A percentile compares a stretch with the other conserved stretches of the same genome.
These are phyloP conservation scores for Colletotrichum kahawae DNA, from an alignment of 2,329 filamentous ascomycete genomes.

Conservation along the genomic window DNA sequence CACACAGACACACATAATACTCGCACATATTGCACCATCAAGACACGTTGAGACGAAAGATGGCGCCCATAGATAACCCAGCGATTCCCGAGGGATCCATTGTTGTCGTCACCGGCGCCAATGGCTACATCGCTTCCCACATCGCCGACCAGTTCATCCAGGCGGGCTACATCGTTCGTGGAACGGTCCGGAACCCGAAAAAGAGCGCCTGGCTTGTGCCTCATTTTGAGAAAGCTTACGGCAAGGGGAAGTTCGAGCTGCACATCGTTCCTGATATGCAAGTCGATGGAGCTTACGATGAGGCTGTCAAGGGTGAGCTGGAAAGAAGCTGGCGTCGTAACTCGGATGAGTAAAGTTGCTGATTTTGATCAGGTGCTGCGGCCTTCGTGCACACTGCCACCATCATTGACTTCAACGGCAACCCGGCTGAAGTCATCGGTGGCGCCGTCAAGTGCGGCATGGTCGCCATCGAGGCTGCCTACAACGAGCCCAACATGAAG, in stretches of 20 bases:
- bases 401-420: slow-evolving; percentile 33
- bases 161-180: slow-evolving; percentile 48
- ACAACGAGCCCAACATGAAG: slow-evolving; percentile 1
- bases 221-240: slow-evolving; percentile 36
- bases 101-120: slow-evolving; percentile 46
- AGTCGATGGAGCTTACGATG: slow-evolving; percentile 27
- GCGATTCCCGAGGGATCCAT: slow-evolving; percentile 32
- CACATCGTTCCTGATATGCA: slow-evolving; percentile 37
- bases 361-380: not conserved
- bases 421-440: slow-evolving; percentile 44
- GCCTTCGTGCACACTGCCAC: slow-evolving; percentile 45
- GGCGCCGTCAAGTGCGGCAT: slow-evolving; percentile 31
- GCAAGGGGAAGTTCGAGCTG: slow-evolving; percentile 37
- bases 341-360: not conserved
- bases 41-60: not conserved
- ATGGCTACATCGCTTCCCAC: slow-evolving; percentile 46
- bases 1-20: not conserved
- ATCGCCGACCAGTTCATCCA: slow-evolving; percentile 42
- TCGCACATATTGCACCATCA: not conserved
- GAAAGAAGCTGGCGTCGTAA: not conserved
- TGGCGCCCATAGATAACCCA: not conserved
- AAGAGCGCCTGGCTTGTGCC: slow-evolving; percentile 37
- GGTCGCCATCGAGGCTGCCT: slow-evolving; percentile 29
- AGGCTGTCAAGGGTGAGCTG: slow-evolving; percentile 32
- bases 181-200: slow-evolving; percentile 41